Base-by-base conservation (phyloP, 1,139 yeast species). In the Pichiaceae sp. region DNA sequence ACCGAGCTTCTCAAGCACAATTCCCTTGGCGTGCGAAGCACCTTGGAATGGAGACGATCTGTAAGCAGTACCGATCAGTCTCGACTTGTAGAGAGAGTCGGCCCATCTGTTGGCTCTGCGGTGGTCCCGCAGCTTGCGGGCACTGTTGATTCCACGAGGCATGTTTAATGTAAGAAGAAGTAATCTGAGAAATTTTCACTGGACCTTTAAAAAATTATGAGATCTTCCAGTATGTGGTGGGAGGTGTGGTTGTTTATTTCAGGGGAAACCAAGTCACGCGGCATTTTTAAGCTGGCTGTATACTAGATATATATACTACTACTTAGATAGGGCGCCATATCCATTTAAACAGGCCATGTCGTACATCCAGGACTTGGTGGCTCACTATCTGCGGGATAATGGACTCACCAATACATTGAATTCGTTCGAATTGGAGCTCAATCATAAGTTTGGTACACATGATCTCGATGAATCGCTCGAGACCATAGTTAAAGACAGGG, bases 21-120 rank as follows among this genome's bases (percentile, higher is more conserved):
- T 93, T 67, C 99, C 99, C 79, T 91, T 91, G 66, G 98, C 99
- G 86, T 93, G 98, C 62, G 98, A 93, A 63, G 98, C 89, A 68
- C 97, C 98, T 72, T 97, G 97, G 67, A 93, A 91, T 71, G 98
- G 99, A 64, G 98, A 91, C 52, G 95, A 91, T 79, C 89, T 93
- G 95, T 82, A 93, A 63, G 97, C 96, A 59, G 98, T 91, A 62
- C 98, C 98, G 67, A 93, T 79, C 68, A 91, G 83, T 81, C 98
- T 85, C 75, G 95, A 76, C 84, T 93, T 93, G 79, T 86, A 93
- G 64, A 87, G 74, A 69, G 80, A 80, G 72, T 93, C 98, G 62
- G 99, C 97, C 98, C 98, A 91, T 77, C 96, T 91, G 87, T 91
- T 91, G 82, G 89, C 89, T 75, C 98, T 93, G 76, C 99, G 91